Evolutionary conservation across 495 filamentous ascomycete genomes (phyloP), one percentile per base, ranked within the genome.

Genomic region (Massariosphaeria phaeospora): DNA sequence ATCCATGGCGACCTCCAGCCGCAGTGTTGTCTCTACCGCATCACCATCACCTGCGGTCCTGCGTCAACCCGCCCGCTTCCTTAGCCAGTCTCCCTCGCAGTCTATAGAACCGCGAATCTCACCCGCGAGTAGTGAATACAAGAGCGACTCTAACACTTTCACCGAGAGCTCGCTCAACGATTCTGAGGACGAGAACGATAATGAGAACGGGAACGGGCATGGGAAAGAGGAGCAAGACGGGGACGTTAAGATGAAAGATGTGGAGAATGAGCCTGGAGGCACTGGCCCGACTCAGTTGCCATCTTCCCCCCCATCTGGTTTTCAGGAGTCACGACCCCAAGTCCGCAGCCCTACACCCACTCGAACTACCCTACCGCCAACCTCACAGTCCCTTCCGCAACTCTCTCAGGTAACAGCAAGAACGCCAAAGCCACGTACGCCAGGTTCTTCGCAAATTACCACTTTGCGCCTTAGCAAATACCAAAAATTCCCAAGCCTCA

Each of bases 171-270:
- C 10, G 6, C n/a, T 13, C 31, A 46, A 38, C 43, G 15, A 15
- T 26, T 42, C 25, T 25, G 24, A 25, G 23, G 26, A 15, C 39
- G 48, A 52, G 21, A 43, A 29, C 15, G 48, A 51, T 35, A 30
- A 26, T 7, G 17, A 21, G 11, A 2, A 25, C 6, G 27, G 31
- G 12, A 20, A 4, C 27, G 34, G 7, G 18, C 12, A 23, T 2
- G 42, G 27, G 9, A 10, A 7, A 9, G 43, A 29, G 23, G 20
- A 43, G 18, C 35, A 50, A 21, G 18, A 49, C 26, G 53, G 33
- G n/a, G 54, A 57, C 15, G 27, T 44, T 11, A 48, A 59, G 20
- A 52, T 52, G 55, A 33, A 17, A 46, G 55, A 59, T 31, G 41
- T 18, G 1, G 33, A 47, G 23, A 18, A 23, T 33, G 17, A 34